Base-by-base conservation (phyloP, 1,139 yeast genomes). In the Petasospora rhodanensis region DNA sequence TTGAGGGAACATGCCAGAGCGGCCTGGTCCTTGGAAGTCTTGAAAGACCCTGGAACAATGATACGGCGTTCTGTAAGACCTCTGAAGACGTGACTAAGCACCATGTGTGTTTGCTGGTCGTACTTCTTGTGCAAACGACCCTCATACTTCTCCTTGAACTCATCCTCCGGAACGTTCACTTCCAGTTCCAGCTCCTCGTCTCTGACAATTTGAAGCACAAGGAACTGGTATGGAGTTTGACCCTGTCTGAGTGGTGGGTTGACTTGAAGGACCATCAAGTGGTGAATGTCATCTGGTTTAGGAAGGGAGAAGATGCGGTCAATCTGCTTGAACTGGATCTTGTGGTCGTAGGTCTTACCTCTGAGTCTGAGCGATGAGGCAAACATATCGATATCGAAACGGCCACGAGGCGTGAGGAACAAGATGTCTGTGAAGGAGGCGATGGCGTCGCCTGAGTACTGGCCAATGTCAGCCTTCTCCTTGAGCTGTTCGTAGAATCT, bases 311-410 rank as follows among this genome's bases (percentile, higher is more conserved):
- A 91, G 31, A 91, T 77, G 53, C 96, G 72, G 59, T 89, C 96
- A 45, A 91, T 81, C 55, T 86, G 94, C 53, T 79, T 73, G 62
- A 85, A 91, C 57, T 85, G 96, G 40, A 93, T 75, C 63, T 91
- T 93, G 70, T 91, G 93, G 60, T 91, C 98, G 62, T 93, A 91
- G 4, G 98, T 91, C 62, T 91, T 91, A 59, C 99, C 99, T 54
- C 98, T 79, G 38, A 91, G 70, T 58, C 98, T 79, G 61, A 93
- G 75, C 27, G 94, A 84, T 18, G 77, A 75, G 27, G 86, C 79
- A 61, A 85, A 91, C 81, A 91, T 82, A 59, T 89, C 97, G 50
- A 91, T 83, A 58, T 93, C 98, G 60, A 89, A 91, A 61, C 98
- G 91, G 50, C 98, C 98, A 72, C 95, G 79, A 50, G 99, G 99